Evolutionary conservation across 2,329 filamentous ascomycete genomes (phyloP), one percentile per base, ranked within the genome.

Genomic region (Zasmidium cellare): DNA sequence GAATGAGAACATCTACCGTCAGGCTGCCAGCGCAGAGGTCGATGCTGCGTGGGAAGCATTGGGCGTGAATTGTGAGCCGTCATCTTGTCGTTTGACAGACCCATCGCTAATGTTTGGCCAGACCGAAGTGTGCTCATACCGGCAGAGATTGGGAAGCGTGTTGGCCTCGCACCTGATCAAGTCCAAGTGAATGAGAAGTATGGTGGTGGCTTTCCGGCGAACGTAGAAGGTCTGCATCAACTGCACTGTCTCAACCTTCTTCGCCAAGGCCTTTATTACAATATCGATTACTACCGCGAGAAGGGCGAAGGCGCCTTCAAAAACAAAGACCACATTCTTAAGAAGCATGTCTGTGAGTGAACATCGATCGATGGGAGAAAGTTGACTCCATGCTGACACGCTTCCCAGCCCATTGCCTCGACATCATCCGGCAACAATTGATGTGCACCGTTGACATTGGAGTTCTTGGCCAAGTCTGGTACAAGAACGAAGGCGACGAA

Each of bases 391-490:
- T 12, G 31, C 60, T 62, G 25, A 62, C 28, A 6, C 11, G n/a
- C 25, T 5, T 24, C 23, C 18, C n/a, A 82, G 79, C 80, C 5
- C 84, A 87, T 59, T 87, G 85, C 58, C 74, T 87, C 28, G 85
- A 87, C 61, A 83, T 82, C 5, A 62, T 87, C 51, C 81, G 85
- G 1, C 85, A 88, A 67, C 81, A 85, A n/a, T 76, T 88, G 12
- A 87, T 87, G 83, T 87, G 85, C 71, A 83, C 80, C 22, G 76
- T 82, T 23, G 85, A 87, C 63, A 81, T 83, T 3, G 84, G 80
- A 1, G 79, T 88, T 0, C 75, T 87, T 0, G 84, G 84, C 11
- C 84, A 87, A 64, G 79, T 87, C 5, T 87, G 85, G 84, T 81
- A 79, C 35, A 74, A 84, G 23, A 70, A 72, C 1, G 65, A 75